phyloP scores from a whole-genome alignment of 345 rosid genomes.

The Aquilaria malaccensis region DNA sequence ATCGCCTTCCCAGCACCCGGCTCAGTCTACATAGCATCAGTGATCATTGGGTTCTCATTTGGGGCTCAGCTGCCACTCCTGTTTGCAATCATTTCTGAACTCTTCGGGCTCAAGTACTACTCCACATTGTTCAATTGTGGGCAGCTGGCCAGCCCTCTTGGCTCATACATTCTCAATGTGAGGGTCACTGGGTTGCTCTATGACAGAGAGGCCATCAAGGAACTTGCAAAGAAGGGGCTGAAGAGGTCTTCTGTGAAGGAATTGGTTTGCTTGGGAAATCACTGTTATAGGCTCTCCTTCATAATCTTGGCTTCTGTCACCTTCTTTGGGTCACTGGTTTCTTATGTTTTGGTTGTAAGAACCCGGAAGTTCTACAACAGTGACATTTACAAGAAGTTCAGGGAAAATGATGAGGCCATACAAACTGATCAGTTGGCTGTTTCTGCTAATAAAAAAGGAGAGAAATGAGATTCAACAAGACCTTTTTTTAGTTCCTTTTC shows the following conservation, averaged over 20 bases:
- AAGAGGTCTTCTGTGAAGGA: conserved; percentile 48
- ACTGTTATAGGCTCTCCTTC: conserved; percentile 63
- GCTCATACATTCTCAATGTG: conserved; percentile 72
- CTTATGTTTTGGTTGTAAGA: conserved; percentile 56
- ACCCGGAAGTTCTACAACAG: conserved; percentile 68
- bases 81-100: conserved; percentile 78
- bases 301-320: conserved; percentile 42
- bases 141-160: conserved; percentile 77
- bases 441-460: neutral
- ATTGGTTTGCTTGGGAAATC: conserved; percentile 51
- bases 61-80: conserved; percentile 76
- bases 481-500: no score
- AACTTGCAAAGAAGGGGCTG: conserved; percentile 42
- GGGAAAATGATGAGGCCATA: conserved; percentile 26
- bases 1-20: conserved; percentile 65
- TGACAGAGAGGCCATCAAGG: conserved; percentile 55
- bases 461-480: neutral
- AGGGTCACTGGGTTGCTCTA: conserved; percentile 60
- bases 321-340: conserved; percentile 50
- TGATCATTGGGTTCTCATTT: conserved; percentile 68
- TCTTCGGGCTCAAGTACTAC: conserved; percentile 83
- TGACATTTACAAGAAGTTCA: conserved; percentile 76
- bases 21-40: conserved; percentile 66
- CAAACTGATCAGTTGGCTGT: neutral
- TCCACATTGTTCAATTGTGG: conserved; percentile 90